Evolutionary conservation across 805 yeast species (phyloP).

Genomic region (Tetrapisispora pingtungensis): DNA sequence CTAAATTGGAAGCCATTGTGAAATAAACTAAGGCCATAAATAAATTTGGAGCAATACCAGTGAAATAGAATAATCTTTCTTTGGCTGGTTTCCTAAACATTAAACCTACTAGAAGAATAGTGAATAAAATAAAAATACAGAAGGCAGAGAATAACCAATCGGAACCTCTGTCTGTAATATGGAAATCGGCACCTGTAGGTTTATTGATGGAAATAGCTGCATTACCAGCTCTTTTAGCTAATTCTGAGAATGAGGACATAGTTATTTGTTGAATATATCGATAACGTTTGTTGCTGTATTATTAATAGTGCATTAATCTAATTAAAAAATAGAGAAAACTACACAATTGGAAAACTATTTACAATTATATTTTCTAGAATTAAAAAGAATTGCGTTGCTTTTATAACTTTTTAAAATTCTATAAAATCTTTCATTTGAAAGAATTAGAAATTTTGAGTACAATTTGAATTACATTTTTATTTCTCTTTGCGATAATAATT

Average conservation of each 20-base stretch:
- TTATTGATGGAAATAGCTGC: conserved; percentile 39
- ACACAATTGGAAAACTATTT: too few relatives aligned
- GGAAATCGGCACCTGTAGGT: conserved; percentile 39
- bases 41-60: conserved; percentile 37
- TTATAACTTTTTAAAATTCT: not conserved
- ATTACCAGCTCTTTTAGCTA: conserved; percentile 28
- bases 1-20: conserved; percentile 51
- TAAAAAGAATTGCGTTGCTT: not conserved
- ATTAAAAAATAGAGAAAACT: too few relatives aligned
- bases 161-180: conserved; percentile 50
- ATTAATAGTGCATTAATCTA: too few relatives aligned
- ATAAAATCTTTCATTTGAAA: not conserved
- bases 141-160: conserved; percentile 64
- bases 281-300: too few relatives aligned
- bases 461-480: not conserved
- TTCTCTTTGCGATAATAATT: not conserved
- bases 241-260: conserved; percentile 9
- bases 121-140: conserved; percentile 33
- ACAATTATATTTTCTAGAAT: not conserved
- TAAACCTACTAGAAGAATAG: conserved; percentile 22
- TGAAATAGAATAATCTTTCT: conserved; percentile 29
- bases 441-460: not conserved
- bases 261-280: not conserved
- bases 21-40: conserved; percentile 42
- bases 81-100: conserved; percentile 24